A percentile compares a stretch with the other conserved stretches of the same genome.
phyloP scores from a whole-genome alignment of 306 rosid genomes.

The Senna tora region DNA sequence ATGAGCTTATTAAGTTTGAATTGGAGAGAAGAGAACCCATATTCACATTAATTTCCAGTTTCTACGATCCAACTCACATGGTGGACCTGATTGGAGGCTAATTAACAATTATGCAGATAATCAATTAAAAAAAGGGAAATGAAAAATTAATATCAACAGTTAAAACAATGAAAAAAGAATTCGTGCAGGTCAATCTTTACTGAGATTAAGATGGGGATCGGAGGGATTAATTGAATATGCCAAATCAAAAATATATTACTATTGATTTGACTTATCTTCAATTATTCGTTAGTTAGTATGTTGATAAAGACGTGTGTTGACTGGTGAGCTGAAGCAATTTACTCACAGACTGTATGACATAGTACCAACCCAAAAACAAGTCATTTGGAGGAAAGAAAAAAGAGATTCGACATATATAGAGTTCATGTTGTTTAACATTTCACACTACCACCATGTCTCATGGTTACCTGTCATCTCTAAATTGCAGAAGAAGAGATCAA shows the following conservation, averaged over 20 bases:
- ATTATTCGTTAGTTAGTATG: not conserved
- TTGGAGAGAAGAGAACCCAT: not conserved
- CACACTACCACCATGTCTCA: not conserved
- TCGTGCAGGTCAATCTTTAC: not conserved
- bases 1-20: not conserved
- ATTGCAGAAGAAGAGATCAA: constrained; percentile 9
- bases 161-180: not conserved
- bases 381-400: too few species aligned
- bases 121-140: not conserved
- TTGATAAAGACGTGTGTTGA: not conserved
- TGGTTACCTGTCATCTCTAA: not conserved
- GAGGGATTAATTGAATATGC: not conserved
- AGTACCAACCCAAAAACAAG: too few species aligned
- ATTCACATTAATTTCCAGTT: not conserved
- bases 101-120: not conserved
- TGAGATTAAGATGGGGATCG: not conserved
- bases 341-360: not conserved
- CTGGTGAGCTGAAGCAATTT: not conserved
- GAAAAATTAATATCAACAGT: not conserved
- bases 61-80: not conserved
- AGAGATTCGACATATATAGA: not conserved
- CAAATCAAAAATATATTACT: not conserved
- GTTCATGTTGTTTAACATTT: constrained; percentile 34
- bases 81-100: not conserved
- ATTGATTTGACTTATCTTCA: too few species aligned